phyloP scores from a whole-genome alignment of 1,284 basidiomycete species.

The Fistulinella cinereoalba region DNA sequence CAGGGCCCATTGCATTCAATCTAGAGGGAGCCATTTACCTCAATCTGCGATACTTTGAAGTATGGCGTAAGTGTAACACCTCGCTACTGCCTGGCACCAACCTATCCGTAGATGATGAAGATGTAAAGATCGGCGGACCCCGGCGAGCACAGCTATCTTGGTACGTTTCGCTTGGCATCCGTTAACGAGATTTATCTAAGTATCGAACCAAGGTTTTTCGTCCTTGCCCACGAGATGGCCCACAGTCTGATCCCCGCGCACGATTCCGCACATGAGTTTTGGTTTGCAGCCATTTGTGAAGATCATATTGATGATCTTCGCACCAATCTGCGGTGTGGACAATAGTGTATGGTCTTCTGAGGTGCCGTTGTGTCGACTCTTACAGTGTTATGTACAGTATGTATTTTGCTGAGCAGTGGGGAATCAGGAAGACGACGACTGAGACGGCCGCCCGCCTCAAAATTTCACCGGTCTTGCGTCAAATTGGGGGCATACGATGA shows the following conservation, averaged over 20 bases:
- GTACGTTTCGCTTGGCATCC: constrained; percentile 36
- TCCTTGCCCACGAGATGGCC: constrained; percentile 87
- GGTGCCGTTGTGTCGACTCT: too few relatives aligned
- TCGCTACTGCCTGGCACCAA: too few relatives aligned
- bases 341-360: too few relatives aligned
- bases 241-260: constrained; percentile 77
- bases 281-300: constrained; percentile 88
- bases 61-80: constrained; percentile 62
- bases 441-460: too few relatives aligned
- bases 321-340: too few relatives aligned
- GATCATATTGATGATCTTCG: constrained; percentile 35
- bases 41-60: constrained; percentile 81
- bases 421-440: too few relatives aligned
- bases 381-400: too few relatives aligned
- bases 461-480: too few relatives aligned
- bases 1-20: constrained; percentile 93
- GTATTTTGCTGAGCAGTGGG: too few relatives aligned
- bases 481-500: constrained; percentile 1
- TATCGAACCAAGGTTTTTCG: constrained; percentile 73
- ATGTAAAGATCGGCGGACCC: constrained; percentile 41
- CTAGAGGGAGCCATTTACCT: constrained; percentile 86
- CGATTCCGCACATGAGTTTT: constrained; percentile 87
- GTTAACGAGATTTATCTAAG: neutral
- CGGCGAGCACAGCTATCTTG: constrained; percentile 77
- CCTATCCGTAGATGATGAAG: neutral